phyloP scores from a whole-genome alignment of 2,329 filamentous ascomycete genomes.

The Akanthomyces muscarius region DNA sequence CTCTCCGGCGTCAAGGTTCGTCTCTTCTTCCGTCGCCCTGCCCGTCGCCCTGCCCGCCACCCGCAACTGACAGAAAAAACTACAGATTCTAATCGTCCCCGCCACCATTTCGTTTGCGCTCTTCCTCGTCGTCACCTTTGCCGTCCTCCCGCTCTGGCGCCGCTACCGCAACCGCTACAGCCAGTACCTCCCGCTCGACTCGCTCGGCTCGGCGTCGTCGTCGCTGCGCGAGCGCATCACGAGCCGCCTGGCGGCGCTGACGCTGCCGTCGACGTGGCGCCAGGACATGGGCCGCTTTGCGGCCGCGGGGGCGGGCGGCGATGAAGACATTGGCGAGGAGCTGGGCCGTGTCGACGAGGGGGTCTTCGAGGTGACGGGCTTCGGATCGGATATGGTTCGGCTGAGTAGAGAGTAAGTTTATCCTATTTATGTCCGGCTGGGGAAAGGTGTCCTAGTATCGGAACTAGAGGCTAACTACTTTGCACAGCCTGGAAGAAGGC shows the following conservation, averaged over 20 bases:
- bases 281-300: constrained; percentile 39
- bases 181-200: constrained; percentile 68
- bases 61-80: not conserved
- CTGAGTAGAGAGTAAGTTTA: constrained; percentile 66
- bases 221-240: constrained; percentile 49
- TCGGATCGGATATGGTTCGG: constrained; percentile 44
- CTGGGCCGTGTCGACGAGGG: constrained; percentile 36
- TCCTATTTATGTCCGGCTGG: not conserved
- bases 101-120: constrained; percentile 66
- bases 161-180: constrained; percentile 67
- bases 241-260: constrained; percentile 27
- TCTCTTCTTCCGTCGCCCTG: not conserved
- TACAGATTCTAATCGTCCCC: constrained; percentile 65
- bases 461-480: not conserved
- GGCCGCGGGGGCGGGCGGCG: constrained; percentile 38
- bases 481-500: constrained; percentile 36
- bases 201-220: constrained; percentile 53
- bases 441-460: not conserved
- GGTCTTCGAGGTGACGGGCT: constrained; percentile 36
- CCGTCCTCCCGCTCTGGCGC: constrained; percentile 65
- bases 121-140: constrained; percentile 62
- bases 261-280: constrained; percentile 46
- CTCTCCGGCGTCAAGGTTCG: constrained; percentile 35
- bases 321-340: constrained; percentile 52
- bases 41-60: not conserved